Evolutionary conservation across 2,329 filamentous ascomycete species (phyloP), one percentile per base, ranked within the genome.

Genomic region (Stemphylium beticola): DNA sequence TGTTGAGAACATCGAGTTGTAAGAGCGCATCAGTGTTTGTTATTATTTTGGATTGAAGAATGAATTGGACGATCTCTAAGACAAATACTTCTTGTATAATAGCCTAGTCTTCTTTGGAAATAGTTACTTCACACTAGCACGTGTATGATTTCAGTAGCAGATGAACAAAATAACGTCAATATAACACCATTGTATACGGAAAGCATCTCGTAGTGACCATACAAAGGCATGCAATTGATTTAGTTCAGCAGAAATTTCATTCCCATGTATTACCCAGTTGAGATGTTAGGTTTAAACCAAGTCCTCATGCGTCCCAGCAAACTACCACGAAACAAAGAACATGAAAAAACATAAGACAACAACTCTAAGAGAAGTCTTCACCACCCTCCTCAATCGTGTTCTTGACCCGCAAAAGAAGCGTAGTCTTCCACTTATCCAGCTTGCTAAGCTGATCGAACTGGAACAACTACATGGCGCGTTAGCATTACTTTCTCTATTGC

Each of bases 371-470:
- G 68, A 89, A 90, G 68, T 90, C 87, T 62, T 89, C 87, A 36
- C 81, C 85, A 61, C 82, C 80, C 71, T 86, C 83, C 78, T 93
- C 89, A 67, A 96, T 96, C 49, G 82, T 82, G 68, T 88, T 87
- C 87, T 97, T 97, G 69, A 97, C 84, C 65, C 87, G 85, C 70
- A 96, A 79, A 60, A 96, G 77, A 53, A 96, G 80, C 29, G 89
- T 91, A 45, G 91, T 96, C 88, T 97, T 96, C 93, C 93, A 98
- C 81, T 93, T 95, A 74, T 97, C 93, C 70, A 98, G 79, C 82
- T 95, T 95, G 79, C 88, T 95, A 79, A 96, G 83, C 79, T 96
- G 91, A 75, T 97, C 92, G 72, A 86, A 98, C 74, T 93, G 87
- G 81, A 90, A 96, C 60, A 96, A 77, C 67, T 68, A 36, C n/a